phyloP scores from a whole-genome alignment of 192 early-diverging fungal genomes.

The Piromyces finnis region DNA sequence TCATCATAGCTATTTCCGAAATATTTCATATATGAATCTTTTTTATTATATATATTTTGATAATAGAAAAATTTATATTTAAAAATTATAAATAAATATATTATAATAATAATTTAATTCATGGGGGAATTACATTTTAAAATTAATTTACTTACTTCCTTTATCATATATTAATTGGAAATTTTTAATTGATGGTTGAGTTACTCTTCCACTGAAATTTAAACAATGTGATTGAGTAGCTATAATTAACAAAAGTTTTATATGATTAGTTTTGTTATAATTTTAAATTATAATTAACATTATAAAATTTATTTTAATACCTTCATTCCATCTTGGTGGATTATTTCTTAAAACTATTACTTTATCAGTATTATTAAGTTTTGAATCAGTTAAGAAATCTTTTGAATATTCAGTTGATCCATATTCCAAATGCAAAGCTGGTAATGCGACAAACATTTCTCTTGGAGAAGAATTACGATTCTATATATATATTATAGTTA shows the following conservation, averaged over 20 bases:
- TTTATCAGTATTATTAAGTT: conserved; percentile 20
- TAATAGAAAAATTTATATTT: not conserved
- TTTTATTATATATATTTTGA: not conserved
- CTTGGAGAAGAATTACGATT: conserved; percentile 33
- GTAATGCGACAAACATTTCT: conserved; percentile 31
- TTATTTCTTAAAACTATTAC: conserved; percentile 39
- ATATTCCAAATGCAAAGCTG: conserved; percentile 16
- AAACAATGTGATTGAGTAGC: conserved; percentile 40
- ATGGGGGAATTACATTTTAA: too few relatives aligned
- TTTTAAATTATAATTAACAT: too few relatives aligned
- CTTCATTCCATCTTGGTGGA: conserved; percentile 42
- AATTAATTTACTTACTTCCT: conserved; percentile 12
- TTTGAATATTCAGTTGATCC: conserved; percentile 10
- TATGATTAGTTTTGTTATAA: too few relatives aligned
- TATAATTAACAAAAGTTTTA: not conserved
- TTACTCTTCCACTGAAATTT: conserved; percentile 44
- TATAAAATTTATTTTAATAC: too few relatives aligned
- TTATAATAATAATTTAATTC: not conserved
- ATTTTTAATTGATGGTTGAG: conserved; percentile 41
- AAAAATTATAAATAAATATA: not conserved
- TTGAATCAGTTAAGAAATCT: conserved; percentile 33
- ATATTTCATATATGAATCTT: conserved; percentile 18
- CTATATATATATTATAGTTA: too few relatives aligned
- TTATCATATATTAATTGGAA: conserved; percentile 29
- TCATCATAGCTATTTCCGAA: conserved; percentile 6